Evolutionary conservation across 495 filamentous ascomycete genomes (phyloP), one percentile per base, ranked within the genome.

Genomic region (Aspergillus ellipticus): DNA sequence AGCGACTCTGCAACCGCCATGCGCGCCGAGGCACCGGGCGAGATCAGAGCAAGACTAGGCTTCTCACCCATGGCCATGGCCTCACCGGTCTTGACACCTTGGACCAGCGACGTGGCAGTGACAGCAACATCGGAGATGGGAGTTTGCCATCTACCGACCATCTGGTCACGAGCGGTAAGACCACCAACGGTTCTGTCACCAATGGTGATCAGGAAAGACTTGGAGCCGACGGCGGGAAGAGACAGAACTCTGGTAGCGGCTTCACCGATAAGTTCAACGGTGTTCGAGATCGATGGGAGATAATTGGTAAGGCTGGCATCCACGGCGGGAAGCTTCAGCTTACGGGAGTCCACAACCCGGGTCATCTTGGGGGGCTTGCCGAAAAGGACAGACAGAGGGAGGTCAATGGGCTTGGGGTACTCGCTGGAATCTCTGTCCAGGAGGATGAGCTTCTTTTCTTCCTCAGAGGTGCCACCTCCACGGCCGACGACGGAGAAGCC

Each of bases 51-150:
- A 37, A 97, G 71, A 0, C 85, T 88, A 15, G 95, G 92, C 73
- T 89, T 96, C 72, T 97, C 93, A 28, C 94, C 94, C 86, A 97
- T 96, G 0, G 91, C 89, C 90, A 97, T 96, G 7, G 92, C 90
- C 71, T 97, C 94, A 57, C 94, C 94, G 45, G 89, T 90, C 63
- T 80, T 86, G 5, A 87, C 78, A 16, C 85, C 87, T 16, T 82
- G 67, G 28, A 80, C 82, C 58, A 97, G 81, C 0, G 90, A 86
- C 0, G 92, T 89, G 0, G 88, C 85, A 10, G 93, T 97, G 17
- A 98, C 92, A 4, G 90, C 90, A 41, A 94, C 90, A 65, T 98
- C 92, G 5, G 94, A 83, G 9, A 98, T 91, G 13, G 94, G 94
- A n/a, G 86, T 87, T 66, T 98, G 94, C 91, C 92, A 97, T 28